phyloP scores from a whole-genome alignment of 176 grass and related monocot species.

The Oryza brachyantha region DNA sequence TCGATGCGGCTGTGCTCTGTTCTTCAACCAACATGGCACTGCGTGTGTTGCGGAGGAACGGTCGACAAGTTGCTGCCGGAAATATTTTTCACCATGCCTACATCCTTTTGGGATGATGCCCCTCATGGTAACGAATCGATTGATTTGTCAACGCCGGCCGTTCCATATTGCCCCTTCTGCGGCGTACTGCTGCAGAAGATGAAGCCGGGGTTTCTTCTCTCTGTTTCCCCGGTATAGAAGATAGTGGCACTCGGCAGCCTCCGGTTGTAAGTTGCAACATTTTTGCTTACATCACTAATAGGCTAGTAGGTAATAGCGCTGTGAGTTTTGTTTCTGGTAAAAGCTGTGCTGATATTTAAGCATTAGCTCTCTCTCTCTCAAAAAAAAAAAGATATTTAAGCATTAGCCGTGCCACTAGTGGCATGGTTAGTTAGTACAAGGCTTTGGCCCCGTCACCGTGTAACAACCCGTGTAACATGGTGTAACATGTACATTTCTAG shows the following conservation, averaged over 20 bases:
- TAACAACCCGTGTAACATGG: not conserved
- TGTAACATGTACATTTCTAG: not conserved
- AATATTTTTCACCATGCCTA: slow-evolving; percentile 40
- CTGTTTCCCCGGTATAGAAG: slow-evolving; percentile 49
- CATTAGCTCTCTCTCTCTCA: too few relatives aligned
- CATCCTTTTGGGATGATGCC: slow-evolving; percentile 25
- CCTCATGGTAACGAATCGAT: slow-evolving; percentile 14
- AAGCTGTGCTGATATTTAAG: not conserved
- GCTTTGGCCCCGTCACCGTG: not conserved
- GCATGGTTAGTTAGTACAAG: not conserved
- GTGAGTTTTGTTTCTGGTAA: not conserved
- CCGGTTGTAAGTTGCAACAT: not conserved
- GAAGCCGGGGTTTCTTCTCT: slow-evolving; percentile 52
- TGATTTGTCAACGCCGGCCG: not conserved
- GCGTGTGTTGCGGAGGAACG: slow-evolving; percentile 36
- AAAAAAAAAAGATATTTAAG: too few relatives aligned
- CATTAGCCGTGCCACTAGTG: too few relatives aligned
- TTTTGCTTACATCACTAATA: not conserved
- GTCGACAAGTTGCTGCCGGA: slow-evolving; percentile 43
- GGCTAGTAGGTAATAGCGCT: not conserved
- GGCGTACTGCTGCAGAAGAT: slow-evolving; percentile 56
- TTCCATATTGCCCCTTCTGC: slow-evolving; percentile 56
- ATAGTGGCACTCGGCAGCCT: not conserved
- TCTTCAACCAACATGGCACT: slow-evolving; percentile 21
- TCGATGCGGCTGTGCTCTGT: slow-evolving; percentile 54